These are phyloP conservation scores for Meira nashicola DNA, from an alignment of 1,284 basidiomycete species.

Conservation along the genomic window DNA sequence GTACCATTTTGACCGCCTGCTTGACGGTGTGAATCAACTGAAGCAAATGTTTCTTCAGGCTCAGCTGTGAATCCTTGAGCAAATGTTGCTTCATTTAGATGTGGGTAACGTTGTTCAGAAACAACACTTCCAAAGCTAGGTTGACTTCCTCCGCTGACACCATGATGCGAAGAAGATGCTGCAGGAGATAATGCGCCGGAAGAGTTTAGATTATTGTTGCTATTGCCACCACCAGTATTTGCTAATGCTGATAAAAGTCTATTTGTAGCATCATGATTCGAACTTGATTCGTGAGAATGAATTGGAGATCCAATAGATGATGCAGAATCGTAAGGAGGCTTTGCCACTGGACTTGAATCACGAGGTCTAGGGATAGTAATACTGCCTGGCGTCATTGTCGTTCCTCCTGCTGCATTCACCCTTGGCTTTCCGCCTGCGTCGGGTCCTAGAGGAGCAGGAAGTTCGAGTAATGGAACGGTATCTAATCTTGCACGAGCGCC, in stretches of 20 bases:
- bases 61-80: constrained; percentile 38
- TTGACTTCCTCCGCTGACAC: constrained; percentile 6
- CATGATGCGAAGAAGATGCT: constrained; percentile 12
- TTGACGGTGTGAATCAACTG: not conserved
- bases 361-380: constrained; percentile 32
- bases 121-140: constrained; percentile 35
- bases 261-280: constrained; percentile 9
- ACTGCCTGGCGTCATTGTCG: constrained; percentile 15
- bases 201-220: constrained; percentile 14
- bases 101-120: constrained; percentile 38
- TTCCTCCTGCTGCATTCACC: constrained; percentile 17
- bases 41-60: constrained; percentile 24
- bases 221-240: constrained; percentile 31
- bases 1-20: not conserved
- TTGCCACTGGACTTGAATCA: constrained; percentile 8
- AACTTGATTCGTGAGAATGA: not conserved
- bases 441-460: constrained; percentile 49
- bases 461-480: constrained; percentile 47
- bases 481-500: constrained; percentile 39
- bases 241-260: constrained; percentile 34
- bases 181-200: not conserved
- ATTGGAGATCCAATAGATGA: not conserved
- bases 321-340: too few relatives aligned
- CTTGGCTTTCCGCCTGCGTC: constrained; percentile 30
- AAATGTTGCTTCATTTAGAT: constrained; percentile 33